A percentile compares a stretch with the other conserved stretches of the same genome.
Conservation (phyloP, 805 yeast genomes). For the Hanseniaspora lachancei region DNA sequence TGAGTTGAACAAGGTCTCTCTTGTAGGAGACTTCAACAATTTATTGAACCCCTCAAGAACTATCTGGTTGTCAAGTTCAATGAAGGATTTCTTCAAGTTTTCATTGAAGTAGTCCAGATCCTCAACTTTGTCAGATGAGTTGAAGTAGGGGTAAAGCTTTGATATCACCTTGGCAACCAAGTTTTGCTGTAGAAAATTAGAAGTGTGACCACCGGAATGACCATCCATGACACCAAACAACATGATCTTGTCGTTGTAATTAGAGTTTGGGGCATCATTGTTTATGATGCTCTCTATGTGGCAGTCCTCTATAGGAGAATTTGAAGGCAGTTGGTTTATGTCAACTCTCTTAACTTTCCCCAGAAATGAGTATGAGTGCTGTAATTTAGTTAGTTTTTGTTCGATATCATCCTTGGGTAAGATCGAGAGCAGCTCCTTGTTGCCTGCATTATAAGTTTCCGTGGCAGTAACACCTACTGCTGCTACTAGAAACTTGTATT, state of each 20-base stretch:
- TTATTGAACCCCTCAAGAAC: slow-evolving; percentile 61
- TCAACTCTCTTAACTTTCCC: slow-evolving; percentile 74
- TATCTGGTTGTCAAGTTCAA: slow-evolving; percentile 73
- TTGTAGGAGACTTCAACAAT: slow-evolving; percentile 53
- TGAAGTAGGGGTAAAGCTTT: slow-evolving; percentile 48
- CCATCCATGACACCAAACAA: slow-evolving; percentile 96
- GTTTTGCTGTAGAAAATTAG: slow-evolving; percentile 69
- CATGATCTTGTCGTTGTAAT: slow-evolving; percentile 61
- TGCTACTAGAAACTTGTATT: not conserved
- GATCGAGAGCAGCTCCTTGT: slow-evolving; percentile 30
- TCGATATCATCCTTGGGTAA: slow-evolving; percentile 62
- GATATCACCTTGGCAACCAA: slow-evolving; percentile 63
- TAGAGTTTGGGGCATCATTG: slow-evolving; percentile 33
- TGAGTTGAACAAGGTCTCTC: slow-evolving; percentile 39
- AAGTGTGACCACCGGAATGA: slow-evolving; percentile 92
- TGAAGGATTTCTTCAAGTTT: slow-evolving; percentile 70
- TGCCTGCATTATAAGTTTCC: not conserved
- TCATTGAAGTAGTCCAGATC: slow-evolving; percentile 48
- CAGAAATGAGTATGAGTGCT: slow-evolving; percentile 67
- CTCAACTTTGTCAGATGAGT: slow-evolving; percentile 17
- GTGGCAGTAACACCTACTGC: not conserved
- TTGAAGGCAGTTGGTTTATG: slow-evolving; percentile 76
- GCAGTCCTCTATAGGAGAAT: slow-evolving; percentile 90
- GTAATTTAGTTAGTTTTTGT: slow-evolving; percentile 50
- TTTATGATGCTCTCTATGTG: slow-evolving; percentile 71